A percentile compares a stretch with the other conserved stretches of the same genome.
Evolutionary conservation across 768 basidiomycete genomes (phyloP).

Genomic region (Hericium rajendrae): DNA sequence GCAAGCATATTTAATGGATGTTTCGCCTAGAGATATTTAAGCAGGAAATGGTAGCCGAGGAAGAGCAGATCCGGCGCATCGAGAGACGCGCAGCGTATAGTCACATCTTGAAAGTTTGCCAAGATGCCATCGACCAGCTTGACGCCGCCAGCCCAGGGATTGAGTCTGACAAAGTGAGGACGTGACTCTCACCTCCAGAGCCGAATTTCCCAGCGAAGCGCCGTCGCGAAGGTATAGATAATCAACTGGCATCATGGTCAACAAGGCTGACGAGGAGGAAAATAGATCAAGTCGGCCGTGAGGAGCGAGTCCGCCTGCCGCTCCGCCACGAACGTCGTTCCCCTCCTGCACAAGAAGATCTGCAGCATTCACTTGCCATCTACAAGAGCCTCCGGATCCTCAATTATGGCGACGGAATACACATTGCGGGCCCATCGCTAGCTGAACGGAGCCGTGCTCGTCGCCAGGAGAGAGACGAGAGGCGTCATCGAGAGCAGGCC

Average conservation of each 20-base stretch:
- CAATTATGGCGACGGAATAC: neutral
- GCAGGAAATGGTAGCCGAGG: too few species aligned
- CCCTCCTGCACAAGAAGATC: neutral
- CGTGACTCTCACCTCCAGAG: too few species aligned
- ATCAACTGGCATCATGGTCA: conserved; percentile 10
- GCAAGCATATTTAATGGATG: too few species aligned
- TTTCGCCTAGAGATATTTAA: too few species aligned
- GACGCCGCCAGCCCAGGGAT: too few species aligned
- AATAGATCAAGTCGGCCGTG: conserved; percentile 22
- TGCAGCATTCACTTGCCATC: neutral
- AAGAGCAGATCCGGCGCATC: too few species aligned
- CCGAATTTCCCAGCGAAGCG: too few species aligned
- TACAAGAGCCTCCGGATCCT: conserved; percentile 1
- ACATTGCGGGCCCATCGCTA: neutral
- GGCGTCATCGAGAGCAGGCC: conserved; percentile 5
- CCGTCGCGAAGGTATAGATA: too few species aligned
- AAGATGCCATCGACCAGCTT: too few species aligned
- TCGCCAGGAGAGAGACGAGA: conserved; percentile 10
- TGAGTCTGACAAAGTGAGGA: too few species aligned
- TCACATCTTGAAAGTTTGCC: too few species aligned
- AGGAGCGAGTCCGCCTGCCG: conserved; percentile 15
- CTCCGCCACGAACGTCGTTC: neutral
- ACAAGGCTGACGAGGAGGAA: conserved; percentile 18
- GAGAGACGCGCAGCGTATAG: too few species aligned
- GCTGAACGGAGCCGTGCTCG: conserved; percentile 1